phyloP scores from a whole-genome alignment of 2,329 filamentous ascomycete genomes.

The Penicillium sp. region DNA sequence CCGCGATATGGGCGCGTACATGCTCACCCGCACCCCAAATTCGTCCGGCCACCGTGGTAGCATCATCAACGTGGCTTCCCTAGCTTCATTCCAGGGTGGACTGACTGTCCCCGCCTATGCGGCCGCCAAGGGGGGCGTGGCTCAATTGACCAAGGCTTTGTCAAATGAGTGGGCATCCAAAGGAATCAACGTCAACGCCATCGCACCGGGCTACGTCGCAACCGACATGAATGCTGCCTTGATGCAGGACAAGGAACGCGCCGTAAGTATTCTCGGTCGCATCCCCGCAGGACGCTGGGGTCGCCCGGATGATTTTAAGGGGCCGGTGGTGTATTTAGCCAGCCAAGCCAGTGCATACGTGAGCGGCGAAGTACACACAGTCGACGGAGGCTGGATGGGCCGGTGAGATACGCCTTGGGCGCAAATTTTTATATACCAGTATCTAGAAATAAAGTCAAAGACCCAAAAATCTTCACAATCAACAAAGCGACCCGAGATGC shows the following conservation, averaged over 20 bases:
- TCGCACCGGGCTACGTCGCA: slow-evolving; percentile 84
- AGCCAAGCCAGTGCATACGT: slow-evolving; percentile 74
- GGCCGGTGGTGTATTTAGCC: slow-evolving; percentile 72
- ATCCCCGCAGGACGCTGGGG: slow-evolving; percentile 86
- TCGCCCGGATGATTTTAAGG: slow-evolving; percentile 79
- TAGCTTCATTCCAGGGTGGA: slow-evolving; percentile 81
- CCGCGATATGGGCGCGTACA: slow-evolving; percentile 23
- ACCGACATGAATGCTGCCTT: slow-evolving; percentile 93
- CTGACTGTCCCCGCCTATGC: slow-evolving; percentile 86
- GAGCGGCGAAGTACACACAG: slow-evolving; percentile 73
- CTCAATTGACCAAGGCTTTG: slow-evolving; percentile 79
- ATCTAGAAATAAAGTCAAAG: neutral
- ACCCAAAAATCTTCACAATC: neutral
- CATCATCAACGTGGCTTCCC: slow-evolving; percentile 80
- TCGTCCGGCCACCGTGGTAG: slow-evolving; percentile 10
- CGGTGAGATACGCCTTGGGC: slow-evolving; percentile 48
- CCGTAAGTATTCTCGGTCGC: slow-evolving; percentile 69
- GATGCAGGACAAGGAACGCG: slow-evolving; percentile 66
- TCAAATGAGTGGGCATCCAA: slow-evolving; percentile 81
- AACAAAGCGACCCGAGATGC: neutral
- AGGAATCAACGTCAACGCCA: slow-evolving; percentile 81
- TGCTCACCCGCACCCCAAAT: slow-evolving; percentile 18
- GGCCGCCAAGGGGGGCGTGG: slow-evolving; percentile 79
- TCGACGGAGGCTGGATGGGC: slow-evolving; percentile 93
- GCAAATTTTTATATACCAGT: neutral